These are phyloP conservation scores for Astrephomene gubernaculifera DNA, from an alignment of 139 green algal genomes.

Conservation along the genomic window DNA sequence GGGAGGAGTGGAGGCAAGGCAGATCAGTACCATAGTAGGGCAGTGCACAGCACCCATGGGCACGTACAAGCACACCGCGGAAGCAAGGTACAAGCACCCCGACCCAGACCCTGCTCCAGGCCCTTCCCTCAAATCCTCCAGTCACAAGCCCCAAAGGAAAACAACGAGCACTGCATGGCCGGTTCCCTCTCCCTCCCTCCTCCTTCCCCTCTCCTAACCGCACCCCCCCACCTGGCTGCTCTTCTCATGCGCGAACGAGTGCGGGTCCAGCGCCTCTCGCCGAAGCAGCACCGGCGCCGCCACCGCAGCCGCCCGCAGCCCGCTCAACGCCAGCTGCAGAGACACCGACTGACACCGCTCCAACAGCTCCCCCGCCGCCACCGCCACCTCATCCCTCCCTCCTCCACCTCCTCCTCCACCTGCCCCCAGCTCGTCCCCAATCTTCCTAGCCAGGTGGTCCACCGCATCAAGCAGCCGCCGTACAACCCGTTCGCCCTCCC, in stretches of 20 bases:
- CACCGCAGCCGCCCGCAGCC: not conserved
- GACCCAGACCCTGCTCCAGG: not conserved
- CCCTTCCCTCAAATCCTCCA: too few species aligned
- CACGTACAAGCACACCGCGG: too few species aligned
- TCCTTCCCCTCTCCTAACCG: not conserved
- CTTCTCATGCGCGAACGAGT: slow-evolving; percentile 26
- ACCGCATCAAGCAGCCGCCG: slow-evolving; percentile 12
- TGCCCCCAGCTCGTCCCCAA: not conserved
- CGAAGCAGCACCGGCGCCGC: not conserved
- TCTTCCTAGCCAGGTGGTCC: slow-evolving; percentile 11
- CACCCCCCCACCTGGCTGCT: slow-evolving; percentile 10
- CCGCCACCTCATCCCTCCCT: not conserved
- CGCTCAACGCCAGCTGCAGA: not conserved
- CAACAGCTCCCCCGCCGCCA: not conserved
- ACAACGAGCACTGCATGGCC: too few species aligned
- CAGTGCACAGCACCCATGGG: too few species aligned
- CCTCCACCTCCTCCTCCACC: not conserved
- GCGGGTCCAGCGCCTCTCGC: not conserved
- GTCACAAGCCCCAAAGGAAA: too few species aligned
- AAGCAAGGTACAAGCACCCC: not conserved
- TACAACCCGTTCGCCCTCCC: not conserved
- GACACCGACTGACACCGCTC: not conserved
- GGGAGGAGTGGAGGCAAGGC: too few species aligned
- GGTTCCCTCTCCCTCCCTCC: not conserved
- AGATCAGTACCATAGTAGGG: too few species aligned